Percentiles rank a stretch among this genome's conserved stretches.
These are phyloP conservation scores for Gossypium trilobum DNA, from an alignment of 441 rosid genomes.

Conservation along the genomic window DNA sequence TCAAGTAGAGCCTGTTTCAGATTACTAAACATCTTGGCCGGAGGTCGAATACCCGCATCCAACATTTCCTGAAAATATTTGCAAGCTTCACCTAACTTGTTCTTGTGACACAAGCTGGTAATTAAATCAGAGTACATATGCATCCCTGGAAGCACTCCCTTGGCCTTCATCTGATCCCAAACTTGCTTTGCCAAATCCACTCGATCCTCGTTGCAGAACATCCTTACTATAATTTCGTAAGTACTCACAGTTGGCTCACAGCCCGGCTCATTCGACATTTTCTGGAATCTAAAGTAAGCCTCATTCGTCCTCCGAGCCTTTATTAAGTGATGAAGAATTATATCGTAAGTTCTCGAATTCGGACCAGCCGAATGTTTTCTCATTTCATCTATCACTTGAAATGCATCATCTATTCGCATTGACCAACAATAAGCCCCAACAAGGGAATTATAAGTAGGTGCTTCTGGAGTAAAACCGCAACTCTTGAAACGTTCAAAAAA, in stretches of 20 bases:
- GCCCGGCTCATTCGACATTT: slow-evolving; percentile 30
- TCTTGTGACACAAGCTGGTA: slow-evolving; percentile 44
- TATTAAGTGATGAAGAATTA: slow-evolving; percentile 60
- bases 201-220: slow-evolving; percentile 57
- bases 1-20: slow-evolving; percentile 63
- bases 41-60: slow-evolving; percentile 71
- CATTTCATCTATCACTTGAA: slow-evolving; percentile 55
- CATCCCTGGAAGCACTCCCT: slow-evolving; percentile 73
- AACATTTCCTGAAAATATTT: slow-evolving; percentile 71
- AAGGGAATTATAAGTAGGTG: slow-evolving; percentile 72
- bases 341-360: slow-evolving; percentile 63
- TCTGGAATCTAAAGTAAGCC: slow-evolving; percentile 50
- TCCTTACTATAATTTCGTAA: slow-evolving; percentile 66
- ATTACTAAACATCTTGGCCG: slow-evolving; percentile 57
- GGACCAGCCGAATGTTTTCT: slow-evolving; percentile 45
- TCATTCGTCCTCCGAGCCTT: slow-evolving; percentile 39
- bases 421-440: slow-evolving; percentile 73
- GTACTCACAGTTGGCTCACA: slow-evolving; percentile 65
- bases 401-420: slow-evolving; percentile 42
- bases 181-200: slow-evolving; percentile 51
- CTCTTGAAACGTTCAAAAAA: slow-evolving; percentile 45
- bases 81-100: slow-evolving; percentile 62
- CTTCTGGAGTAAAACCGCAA: slow-evolving; percentile 49
- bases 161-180: slow-evolving; percentile 68
- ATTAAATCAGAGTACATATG: slow-evolving; percentile 73